These are phyloP conservation scores for Somion occarium DNA, from an alignment of 1,284 basidiomycete species.

Conservation along the genomic window DNA sequence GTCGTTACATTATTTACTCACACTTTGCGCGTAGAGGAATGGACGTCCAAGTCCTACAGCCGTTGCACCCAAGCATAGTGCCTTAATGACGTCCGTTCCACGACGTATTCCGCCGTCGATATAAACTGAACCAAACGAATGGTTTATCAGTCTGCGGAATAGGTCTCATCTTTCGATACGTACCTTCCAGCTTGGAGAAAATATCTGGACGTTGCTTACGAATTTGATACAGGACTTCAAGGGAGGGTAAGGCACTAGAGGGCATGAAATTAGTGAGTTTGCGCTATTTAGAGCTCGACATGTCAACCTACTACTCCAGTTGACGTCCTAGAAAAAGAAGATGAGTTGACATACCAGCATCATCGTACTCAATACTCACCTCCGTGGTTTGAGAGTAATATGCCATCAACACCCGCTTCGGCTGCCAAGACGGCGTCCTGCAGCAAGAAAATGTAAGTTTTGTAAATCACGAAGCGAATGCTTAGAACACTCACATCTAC, in stretches of 20 bases:
- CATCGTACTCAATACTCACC: constrained; percentile 44
- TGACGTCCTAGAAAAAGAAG: constrained; percentile 57
- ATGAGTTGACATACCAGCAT: background rate
- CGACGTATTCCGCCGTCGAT: constrained; percentile 86
- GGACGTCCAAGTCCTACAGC: constrained; percentile 88
- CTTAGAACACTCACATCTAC: constrained; percentile 46
- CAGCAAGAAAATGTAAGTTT: background rate
- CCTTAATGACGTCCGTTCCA: constrained; percentile 91
- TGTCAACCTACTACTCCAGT: constrained; percentile 70
- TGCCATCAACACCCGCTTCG: constrained; percentile 84
- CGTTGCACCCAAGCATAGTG: constrained; percentile 84
- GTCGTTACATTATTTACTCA: constrained; percentile 29
- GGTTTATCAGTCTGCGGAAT: background rate
- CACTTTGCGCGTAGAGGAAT: constrained; percentile 89
- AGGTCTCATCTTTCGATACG: background rate
- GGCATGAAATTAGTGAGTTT: background rate
- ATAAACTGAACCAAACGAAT: constrained; percentile 51
- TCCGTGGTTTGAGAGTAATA: constrained; percentile 90
- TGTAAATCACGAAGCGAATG: background rate
- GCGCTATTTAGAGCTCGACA: too few relatives aligned
- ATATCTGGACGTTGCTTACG: constrained; percentile 70
- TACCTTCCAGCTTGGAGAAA: constrained; percentile 69
- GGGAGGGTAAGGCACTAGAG: constrained; percentile 57
- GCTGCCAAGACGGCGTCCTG: constrained; percentile 85
- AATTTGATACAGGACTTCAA: constrained; percentile 76